phyloP scores from a whole-genome alignment of 2,329 filamentous ascomycete genomes.

The Dendryphion nanum region DNA sequence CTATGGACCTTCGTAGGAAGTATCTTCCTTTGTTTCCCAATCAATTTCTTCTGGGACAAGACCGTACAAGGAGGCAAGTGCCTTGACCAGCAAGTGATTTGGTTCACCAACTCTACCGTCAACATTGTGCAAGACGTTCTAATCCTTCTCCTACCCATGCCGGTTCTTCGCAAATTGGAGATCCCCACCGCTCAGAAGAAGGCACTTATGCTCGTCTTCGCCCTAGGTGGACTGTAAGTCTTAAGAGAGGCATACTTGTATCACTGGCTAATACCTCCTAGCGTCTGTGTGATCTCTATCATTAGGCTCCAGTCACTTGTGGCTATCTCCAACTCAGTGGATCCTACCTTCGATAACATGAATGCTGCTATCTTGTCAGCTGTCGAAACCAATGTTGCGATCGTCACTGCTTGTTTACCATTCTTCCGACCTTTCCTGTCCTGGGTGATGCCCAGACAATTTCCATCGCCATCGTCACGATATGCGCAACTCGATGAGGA shows the following conservation, averaged over 20 bases:
- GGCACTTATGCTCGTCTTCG: conserved; percentile 37
- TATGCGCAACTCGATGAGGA: conserved; percentile 22
- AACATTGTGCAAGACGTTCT: conserved; percentile 35
- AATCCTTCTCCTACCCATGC: conserved; percentile 32
- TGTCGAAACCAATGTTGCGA: conserved; percentile 33
- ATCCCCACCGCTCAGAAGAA: conserved; percentile 36
- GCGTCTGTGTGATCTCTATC: conserved; percentile 34
- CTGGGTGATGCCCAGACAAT: conserved; percentile 40
- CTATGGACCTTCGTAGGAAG: conserved; percentile 32
- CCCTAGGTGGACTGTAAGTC: conserved; percentile 39
- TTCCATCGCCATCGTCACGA: conserved; percentile 16
- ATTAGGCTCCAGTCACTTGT: conserved; percentile 32
- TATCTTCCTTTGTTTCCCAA: conserved; percentile 33
- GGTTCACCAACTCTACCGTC: conserved; percentile 29
- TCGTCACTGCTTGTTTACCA: conserved; percentile 37
- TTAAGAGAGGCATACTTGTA: not conserved
- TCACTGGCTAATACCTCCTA: conserved; percentile 11
- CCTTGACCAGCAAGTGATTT: conserved; percentile 27
- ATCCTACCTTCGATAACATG: conserved; percentile 33
- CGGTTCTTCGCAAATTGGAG: conserved; percentile 27
- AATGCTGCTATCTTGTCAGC: conserved; percentile 30
- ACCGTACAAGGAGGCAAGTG: conserved; percentile 23
- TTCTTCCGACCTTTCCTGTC: conserved; percentile 33
- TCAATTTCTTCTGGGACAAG: conserved; percentile 34
- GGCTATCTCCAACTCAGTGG: conserved; percentile 22